phyloP scores from a whole-genome alignment of 2,329 filamentous ascomycete genomes.

The Didymella glomerata region DNA sequence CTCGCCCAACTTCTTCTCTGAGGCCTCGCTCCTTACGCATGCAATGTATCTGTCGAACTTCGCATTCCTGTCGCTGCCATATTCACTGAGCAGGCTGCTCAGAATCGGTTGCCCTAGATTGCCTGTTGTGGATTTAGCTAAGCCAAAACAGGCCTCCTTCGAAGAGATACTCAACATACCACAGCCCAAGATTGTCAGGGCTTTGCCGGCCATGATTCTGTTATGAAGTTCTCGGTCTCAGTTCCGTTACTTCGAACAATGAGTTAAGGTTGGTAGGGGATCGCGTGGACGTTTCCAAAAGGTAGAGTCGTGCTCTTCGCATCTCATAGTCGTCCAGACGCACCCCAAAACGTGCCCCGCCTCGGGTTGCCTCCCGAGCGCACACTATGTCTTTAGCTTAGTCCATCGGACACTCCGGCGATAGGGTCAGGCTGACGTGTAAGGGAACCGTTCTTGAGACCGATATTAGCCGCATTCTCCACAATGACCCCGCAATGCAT shows the following conservation, averaged over 20 bases:
- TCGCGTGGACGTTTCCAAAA: background rate
- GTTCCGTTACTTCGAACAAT: background rate
- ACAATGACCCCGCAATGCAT: slow-evolving; percentile 19
- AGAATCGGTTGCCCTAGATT: slow-evolving; percentile 53
- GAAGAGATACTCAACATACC: slow-evolving; percentile 26
- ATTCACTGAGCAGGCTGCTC: slow-evolving; percentile 42
- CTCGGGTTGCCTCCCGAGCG: slow-evolving; percentile 17
- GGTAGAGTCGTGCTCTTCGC: background rate
- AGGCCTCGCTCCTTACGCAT: slow-evolving; percentile 54
- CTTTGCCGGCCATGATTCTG: slow-evolving; percentile 17
- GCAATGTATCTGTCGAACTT: slow-evolving; percentile 51
- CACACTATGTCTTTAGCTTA: slow-evolving; percentile 11
- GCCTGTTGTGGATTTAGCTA: slow-evolving; percentile 35
- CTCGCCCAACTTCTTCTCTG: slow-evolving; percentile 45
- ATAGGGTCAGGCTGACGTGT: slow-evolving; percentile 11
- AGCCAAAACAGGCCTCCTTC: background rate
- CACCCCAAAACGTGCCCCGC: slow-evolving; percentile 7
- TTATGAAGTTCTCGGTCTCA: background rate
- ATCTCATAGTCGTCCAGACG: slow-evolving; percentile 5
- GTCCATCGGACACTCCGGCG: slow-evolving; percentile 3
- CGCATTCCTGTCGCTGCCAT: slow-evolving; percentile 17
- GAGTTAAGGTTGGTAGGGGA: background rate
- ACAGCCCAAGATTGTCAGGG: slow-evolving; percentile 42
- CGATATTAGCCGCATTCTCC: slow-evolving; percentile 17
- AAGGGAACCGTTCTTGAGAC: slow-evolving; percentile 10